Evolutionary conservation across 2,329 filamentous ascomycete genomes (phyloP), one percentile per base, ranked within the genome.

Genomic region (Gremmenia infestans): DNA sequence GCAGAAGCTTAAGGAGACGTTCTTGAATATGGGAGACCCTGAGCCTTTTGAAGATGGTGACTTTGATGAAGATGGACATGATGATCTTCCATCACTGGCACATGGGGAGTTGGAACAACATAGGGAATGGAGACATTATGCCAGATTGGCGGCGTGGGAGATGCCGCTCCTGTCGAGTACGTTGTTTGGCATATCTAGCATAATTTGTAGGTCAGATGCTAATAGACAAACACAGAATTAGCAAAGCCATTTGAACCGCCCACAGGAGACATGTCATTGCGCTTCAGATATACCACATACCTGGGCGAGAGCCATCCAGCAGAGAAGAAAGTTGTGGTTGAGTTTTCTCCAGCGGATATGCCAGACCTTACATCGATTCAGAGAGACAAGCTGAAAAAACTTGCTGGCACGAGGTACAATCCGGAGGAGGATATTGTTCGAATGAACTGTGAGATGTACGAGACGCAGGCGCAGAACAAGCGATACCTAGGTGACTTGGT

Each of bases 221-320:
- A 53, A 65, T 53, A 52, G 62, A 53, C 43, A 25, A 43, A 37
- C 54, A 40, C 68, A 96, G 90, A 93, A 70, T 81, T 94, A 60
- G 87, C 89, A 54, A 89, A 89, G 73, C 87, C 89, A 17, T 97
- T 96, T 71, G 74, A 80, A 58, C 82, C 85, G 2, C 91, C 93
- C 2, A 79, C 81, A 14, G 72, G 78, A 32, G 73, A 83, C 47
- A 80, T 89, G 65, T 84, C 91, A 47, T 83, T 99, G 56, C 88
- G 93, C 67, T 99, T 97, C 84, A 87, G 94, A 67, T 97, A 96
- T 78, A 99, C 94, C 15, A 92, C 88, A 39, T 97, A 97, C 75
- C 87, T 99, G 81, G 93, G 93, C 67, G 94, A 97, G 74, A 78
- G 82, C 54, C 95, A 99, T 74, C 93, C 94, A 0, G 91, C 93